Evolutionary conservation across 495 filamentous ascomycete species (phyloP), one percentile per base, ranked within the genome.

Genomic region (Corynascus novoguineensis): DNA sequence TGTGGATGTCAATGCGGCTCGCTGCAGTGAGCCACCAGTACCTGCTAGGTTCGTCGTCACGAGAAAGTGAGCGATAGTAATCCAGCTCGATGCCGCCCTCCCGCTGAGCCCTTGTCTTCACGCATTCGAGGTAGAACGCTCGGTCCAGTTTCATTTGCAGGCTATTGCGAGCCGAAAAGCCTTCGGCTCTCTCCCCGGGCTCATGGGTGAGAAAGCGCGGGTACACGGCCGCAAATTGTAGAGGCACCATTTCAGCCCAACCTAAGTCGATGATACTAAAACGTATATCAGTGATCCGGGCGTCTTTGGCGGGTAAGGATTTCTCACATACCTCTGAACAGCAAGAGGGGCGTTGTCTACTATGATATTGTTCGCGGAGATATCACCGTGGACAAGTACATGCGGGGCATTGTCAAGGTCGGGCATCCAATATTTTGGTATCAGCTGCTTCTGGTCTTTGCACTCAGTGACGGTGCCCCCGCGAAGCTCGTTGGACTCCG

Each of bases 71-170:
- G 42, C 42, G 42, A 14, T 46, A 46, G 24, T 46, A 46, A 46
- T 46, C 22, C 22, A 46, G 42, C 42, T 25, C 42, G 42, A 46
- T 46, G 25, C 42, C 42, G 42, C 42, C 42, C 42, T 46, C 42
- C 42, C 42, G 12, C 12, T 15, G 0, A 15, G 42, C 42, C 9
- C 42, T 46, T 28, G 14, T 28, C 25, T n/a, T 46, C 22, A 46
- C 42, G 22, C 5, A 46, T 46, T 46, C 42, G 42, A 46, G 42
- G 42, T 46, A 46, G 22, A 46, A 46, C 12, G 42, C 42, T 46
- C 42, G 42, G 24, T 46, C 42, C 7, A 15, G 42, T 3, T 46
- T 46, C 42, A 46, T 46, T 28, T 46, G 42, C 42, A 1, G 22
- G 11, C 10, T 46, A 28, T 46, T 46, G 24, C 22, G 22, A 46